Evolutionary conservation across 305 asterid genomes (phyloP).

Genomic region (Nicotiana rustica): DNA sequence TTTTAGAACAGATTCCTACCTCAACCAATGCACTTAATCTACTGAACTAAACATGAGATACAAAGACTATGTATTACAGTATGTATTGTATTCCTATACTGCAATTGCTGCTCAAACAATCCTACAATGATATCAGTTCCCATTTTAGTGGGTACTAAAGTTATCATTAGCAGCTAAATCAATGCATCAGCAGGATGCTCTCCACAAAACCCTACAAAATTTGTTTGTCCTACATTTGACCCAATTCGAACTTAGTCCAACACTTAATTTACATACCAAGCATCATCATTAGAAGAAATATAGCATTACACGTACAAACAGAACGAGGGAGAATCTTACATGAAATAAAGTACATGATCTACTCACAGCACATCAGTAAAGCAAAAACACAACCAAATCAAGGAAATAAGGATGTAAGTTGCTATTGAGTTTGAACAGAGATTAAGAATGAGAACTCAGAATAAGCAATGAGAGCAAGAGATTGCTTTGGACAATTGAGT

Average conservation of each 20-base stretch:
- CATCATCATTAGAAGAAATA: not conserved
- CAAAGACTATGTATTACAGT: not conserved
- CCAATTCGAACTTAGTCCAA: not conserved
- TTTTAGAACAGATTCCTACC: not conserved
- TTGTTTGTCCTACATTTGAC: not conserved
- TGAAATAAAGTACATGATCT: not conserved
- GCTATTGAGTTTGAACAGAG: not conserved
- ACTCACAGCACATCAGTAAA: slow-evolving; percentile 17
- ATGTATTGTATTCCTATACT: not conserved
- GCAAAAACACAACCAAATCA: not conserved
- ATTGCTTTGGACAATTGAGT: not conserved
- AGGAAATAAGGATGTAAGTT: not conserved
- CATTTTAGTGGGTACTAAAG: not conserved
- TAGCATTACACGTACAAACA: not conserved
- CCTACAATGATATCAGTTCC: not conserved
- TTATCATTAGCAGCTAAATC: not conserved
- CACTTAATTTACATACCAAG: not conserved
- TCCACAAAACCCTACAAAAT: slow-evolving; percentile 17
- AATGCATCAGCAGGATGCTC: not conserved
- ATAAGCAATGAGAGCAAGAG: not conserved
- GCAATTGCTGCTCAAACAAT: not conserved
- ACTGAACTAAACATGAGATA: slow-evolving; percentile 13
- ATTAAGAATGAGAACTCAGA: not conserved
- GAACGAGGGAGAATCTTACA: not conserved
- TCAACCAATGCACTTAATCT: not conserved